Evolutionary conservation across 768 basidiomycete species (phyloP).

Genomic region (Trametes cingulata): DNA sequence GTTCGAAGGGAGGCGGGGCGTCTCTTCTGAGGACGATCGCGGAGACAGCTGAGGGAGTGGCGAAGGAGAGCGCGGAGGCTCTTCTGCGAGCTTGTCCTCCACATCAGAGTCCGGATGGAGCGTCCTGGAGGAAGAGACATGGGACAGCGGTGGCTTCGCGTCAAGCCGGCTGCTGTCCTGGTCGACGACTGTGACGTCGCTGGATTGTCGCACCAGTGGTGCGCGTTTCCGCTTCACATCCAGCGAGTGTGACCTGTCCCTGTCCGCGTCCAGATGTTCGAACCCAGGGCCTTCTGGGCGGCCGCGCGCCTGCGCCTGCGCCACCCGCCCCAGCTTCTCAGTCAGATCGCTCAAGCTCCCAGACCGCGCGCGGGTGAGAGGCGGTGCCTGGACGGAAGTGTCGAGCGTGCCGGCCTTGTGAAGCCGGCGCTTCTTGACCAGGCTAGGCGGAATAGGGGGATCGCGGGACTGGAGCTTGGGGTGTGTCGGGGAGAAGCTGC

Average conservation of each 20-base stretch:
- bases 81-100: not conserved
- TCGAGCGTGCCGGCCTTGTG: not conserved
- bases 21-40: not conserved
- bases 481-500: slow-evolving; percentile 28
- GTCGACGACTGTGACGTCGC: slow-evolving; percentile 4
- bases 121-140: not conserved
- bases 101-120: not conserved
- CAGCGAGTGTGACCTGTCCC: slow-evolving; percentile 2
- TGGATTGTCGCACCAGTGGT: not conserved
- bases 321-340: not conserved
- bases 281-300: not conserved
- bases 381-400: not conserved
- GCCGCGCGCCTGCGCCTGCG: not conserved
- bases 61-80: not conserved
- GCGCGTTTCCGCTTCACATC: slow-evolving; percentile 1
- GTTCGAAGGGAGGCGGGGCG: not conserved
- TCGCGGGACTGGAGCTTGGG: slow-evolving; percentile 21
- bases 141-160: not conserved
- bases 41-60: not conserved
- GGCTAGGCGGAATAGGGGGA: slow-evolving; percentile 26
- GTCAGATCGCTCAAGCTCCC: slow-evolving; percentile 5
- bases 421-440: slow-evolving; percentile 20
- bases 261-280: not conserved
- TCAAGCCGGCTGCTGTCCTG: not conserved
- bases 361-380: not conserved